Conservation (phyloP, 2,329 filamentous ascomycete genomes). For the Alternaria sp. region DNA sequence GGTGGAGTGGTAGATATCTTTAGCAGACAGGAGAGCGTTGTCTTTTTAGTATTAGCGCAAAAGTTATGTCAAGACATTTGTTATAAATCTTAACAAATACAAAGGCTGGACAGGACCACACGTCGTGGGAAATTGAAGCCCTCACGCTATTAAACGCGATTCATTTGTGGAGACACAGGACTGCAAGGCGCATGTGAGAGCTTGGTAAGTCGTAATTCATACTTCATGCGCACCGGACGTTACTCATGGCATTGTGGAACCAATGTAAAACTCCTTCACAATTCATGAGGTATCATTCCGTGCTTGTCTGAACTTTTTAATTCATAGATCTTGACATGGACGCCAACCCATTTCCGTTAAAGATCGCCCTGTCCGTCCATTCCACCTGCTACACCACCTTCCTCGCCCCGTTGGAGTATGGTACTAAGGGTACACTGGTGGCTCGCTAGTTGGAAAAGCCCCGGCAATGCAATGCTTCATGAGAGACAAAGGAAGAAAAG, state of each 20-base stretch:
- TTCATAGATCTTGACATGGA: slow-evolving; percentile 51
- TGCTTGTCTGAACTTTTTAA: slow-evolving; percentile 48
- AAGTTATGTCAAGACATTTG: background rate
- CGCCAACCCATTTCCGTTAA: slow-evolving; percentile 48
- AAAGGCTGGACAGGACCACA: background rate
- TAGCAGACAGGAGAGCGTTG: background rate
- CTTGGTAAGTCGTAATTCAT: background rate
- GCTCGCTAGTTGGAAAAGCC: slow-evolving; percentile 47
- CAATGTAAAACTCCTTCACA: slow-evolving; percentile 14
- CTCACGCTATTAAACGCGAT: background rate
- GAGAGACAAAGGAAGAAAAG: slow-evolving; percentile 48
- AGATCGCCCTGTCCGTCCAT: slow-evolving; percentile 44
- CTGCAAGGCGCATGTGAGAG: background rate
- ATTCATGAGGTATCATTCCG: slow-evolving; percentile 21
- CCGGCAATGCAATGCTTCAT: slow-evolving; percentile 52
- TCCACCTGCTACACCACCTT: slow-evolving; percentile 40
- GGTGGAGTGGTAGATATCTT: background rate
- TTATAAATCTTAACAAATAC: background rate
- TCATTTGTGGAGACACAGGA: background rate
- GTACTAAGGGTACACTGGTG: slow-evolving; percentile 50
- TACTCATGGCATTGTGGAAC: background rate
- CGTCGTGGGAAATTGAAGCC: background rate
- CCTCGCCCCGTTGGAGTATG: slow-evolving; percentile 39
- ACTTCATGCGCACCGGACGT: background rate
- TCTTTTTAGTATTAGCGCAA: slow-evolving; percentile 2